Evolutionary conservation across 495 filamentous ascomycete genomes (phyloP).

Genomic region (Sordaria brevicollis): DNA sequence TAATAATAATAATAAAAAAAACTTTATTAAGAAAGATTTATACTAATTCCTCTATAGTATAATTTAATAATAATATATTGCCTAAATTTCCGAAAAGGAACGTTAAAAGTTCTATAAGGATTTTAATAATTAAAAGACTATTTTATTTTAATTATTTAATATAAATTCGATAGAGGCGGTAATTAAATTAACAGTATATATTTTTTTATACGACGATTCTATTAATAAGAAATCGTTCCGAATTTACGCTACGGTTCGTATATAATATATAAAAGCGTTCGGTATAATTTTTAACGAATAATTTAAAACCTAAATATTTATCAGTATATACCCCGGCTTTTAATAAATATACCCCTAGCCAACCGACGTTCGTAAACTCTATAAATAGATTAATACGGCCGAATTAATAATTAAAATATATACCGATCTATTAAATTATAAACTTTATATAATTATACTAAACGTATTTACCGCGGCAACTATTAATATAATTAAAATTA

Average conservation of each 20-base stretch:
- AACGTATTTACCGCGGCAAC: too few species aligned
- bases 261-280: neutral
- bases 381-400: neutral
- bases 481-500: too few species aligned
- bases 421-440: neutral
- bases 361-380: neutral
- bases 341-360: too few species aligned
- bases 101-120: neutral
- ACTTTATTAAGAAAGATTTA: too few species aligned
- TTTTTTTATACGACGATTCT: too few species aligned
- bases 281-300: neutral
- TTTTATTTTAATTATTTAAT: too few species aligned
- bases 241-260: neutral
- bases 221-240: too few species aligned
- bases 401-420: neutral
- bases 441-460: conserved; percentile 1
- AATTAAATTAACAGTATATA: too few species aligned
- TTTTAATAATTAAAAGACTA: neutral
- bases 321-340: too few species aligned
- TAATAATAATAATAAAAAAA: too few species aligned
- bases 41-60: too few species aligned
- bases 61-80: conserved; percentile 2
- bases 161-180: too few species aligned
- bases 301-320: neutral
- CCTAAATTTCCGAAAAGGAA: neutral